Evolutionary conservation across 495 filamentous ascomycete species (phyloP).

Genomic region (Talaromyces adpressus): DNA sequence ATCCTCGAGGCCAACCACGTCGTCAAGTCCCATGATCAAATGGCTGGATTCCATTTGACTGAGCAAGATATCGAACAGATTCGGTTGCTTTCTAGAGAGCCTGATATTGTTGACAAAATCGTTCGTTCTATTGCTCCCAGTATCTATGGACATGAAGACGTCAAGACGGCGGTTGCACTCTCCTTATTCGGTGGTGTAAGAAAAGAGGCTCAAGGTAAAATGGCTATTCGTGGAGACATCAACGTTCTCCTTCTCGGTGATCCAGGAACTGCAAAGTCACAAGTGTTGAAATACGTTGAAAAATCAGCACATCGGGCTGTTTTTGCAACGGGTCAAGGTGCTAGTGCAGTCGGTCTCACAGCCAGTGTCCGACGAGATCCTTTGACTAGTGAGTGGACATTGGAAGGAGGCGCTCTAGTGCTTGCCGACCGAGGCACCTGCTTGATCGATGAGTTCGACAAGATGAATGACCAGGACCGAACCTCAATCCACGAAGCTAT

Average conservation of each 20-base stretch:
- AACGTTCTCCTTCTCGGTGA: conserved; percentile 97
- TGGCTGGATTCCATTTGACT: conserved; percentile 92
- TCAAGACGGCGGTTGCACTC: conserved; percentile 94
- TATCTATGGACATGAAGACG: conserved; percentile 95
- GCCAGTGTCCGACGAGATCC: conserved; percentile 95
- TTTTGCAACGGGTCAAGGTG: conserved; percentile 97
- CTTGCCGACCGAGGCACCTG: conserved; percentile 94
- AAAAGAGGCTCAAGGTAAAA: conserved; percentile 82
- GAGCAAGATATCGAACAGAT: conserved; percentile 95
- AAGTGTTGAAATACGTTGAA: conserved; percentile 96
- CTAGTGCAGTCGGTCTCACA: conserved; percentile 95
- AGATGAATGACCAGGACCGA: conserved; percentile 99
- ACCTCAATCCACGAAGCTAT: conserved; percentile 99
- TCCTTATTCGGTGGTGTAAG: conserved; percentile 93
- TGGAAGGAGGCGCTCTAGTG: conserved; percentile 94
- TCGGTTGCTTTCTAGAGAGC: conserved; percentile 76
- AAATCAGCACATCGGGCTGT: conserved; percentile 96
- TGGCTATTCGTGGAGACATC: conserved; percentile 92
- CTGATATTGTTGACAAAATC: conserved; percentile 90
- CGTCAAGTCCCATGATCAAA: conserved; percentile 94
- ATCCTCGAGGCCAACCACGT: conserved; percentile 97
- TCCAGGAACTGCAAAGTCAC: conserved; percentile 96
- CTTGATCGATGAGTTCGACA: conserved; percentile 99
- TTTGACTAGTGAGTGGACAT: conserved; percentile 93
- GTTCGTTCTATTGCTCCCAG: conserved; percentile 91